These are phyloP conservation scores for Salvia miltiorrhiza DNA, from an alignment of 257 asterid genomes.

Conservation along the genomic window DNA sequence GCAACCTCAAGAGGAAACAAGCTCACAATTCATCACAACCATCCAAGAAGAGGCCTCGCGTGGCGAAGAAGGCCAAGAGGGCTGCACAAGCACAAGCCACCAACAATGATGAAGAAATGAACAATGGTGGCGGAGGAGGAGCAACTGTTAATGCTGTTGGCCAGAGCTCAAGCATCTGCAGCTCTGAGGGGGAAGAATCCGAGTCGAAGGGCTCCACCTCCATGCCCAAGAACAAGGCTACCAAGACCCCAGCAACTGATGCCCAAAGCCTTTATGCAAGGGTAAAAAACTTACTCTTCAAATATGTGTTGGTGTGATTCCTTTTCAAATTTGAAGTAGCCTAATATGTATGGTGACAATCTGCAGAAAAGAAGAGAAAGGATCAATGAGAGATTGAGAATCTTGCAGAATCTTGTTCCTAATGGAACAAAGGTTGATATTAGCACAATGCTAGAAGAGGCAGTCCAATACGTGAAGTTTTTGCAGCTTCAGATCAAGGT, in stretches of 20 bases:
- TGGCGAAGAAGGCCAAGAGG: constrained; percentile 46
- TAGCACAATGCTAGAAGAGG: constrained; percentile 98
- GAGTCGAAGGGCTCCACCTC: constrained; percentile 2
- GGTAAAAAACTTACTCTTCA: constrained; percentile 31
- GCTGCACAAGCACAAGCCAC: not conserved
- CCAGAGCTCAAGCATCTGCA: constrained; percentile 43
- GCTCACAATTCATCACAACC: constrained; percentile 7
- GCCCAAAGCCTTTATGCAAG: constrained; percentile 94
- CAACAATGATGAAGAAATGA: constrained; percentile 36
- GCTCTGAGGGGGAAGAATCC: constrained; percentile 49
- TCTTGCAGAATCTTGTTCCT: constrained; percentile 85
- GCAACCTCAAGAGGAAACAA: constrained; percentile 17
- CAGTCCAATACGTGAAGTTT: constrained; percentile 80
- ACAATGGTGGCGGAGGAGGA: constrained; percentile 25
- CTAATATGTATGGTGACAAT: not conserved
- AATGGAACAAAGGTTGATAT: constrained; percentile 95
- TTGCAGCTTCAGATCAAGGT: constrained; percentile 93
- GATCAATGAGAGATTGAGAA: constrained; percentile 78
- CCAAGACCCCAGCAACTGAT: constrained; percentile 77
- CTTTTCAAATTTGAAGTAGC: too few relatives aligned
- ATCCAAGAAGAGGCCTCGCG: constrained; percentile 53
- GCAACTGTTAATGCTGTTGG: too few relatives aligned
- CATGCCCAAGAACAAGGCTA: constrained; percentile 48
- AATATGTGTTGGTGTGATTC: not conserved
- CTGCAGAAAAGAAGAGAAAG: constrained; percentile 82